A percentile compares a stretch with the other conserved stretches of the same genome.
Evolutionary conservation across 345 rosid species (phyloP).

Genomic region (Combretum micranthum): DNA sequence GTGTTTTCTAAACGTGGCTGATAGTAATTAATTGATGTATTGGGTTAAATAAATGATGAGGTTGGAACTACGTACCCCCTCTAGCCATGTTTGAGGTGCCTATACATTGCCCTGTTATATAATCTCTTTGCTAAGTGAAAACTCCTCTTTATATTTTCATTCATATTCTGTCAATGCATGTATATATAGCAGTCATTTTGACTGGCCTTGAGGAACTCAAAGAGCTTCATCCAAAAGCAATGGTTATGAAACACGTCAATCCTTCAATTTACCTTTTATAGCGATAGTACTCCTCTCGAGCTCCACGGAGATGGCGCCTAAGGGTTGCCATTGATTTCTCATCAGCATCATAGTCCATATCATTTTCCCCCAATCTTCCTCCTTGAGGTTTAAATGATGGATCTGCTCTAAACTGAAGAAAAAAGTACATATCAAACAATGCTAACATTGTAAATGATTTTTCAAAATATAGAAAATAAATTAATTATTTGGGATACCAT

Average conservation of each 20-base stretch:
- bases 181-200: no score
- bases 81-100: no score
- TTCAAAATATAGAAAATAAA: constrained; percentile 1
- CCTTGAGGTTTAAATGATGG: constrained; percentile 99
- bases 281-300: constrained; percentile 89
- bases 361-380: constrained; percentile 94
- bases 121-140: no score
- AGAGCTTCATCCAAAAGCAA: no score
- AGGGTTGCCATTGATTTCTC: constrained; percentile 99
- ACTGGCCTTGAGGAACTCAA: no score
- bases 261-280: constrained; percentile 69
- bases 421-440: constrained; percentile 13
- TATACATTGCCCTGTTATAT: no score
- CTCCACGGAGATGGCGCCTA: constrained; percentile 89
- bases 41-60: no score
- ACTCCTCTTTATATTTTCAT: no score
- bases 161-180: no score
- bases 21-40: no score
- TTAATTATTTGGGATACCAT: constrained; percentile 50
- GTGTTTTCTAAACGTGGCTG: no score
- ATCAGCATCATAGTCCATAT: constrained; percentile 99
- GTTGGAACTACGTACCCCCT: no score
- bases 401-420: constrained; percentile 73
- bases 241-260: not conserved
- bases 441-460: not conserved